Conservation (phyloP, 192 early-diverging fungal species). For the Umbelopsis ramanniana region DNA sequence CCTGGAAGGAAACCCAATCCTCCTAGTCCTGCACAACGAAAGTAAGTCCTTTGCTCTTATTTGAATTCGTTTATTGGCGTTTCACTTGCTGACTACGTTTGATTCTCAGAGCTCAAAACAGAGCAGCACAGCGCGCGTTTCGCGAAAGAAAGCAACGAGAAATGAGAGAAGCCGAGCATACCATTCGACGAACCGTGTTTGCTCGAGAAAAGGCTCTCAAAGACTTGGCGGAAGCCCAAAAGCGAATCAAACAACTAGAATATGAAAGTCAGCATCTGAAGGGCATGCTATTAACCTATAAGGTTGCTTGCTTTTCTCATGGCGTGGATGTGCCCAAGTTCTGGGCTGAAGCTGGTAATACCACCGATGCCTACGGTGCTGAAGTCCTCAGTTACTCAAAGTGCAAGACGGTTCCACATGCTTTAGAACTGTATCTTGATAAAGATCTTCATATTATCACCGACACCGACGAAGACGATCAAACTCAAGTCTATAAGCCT, state of each 20-base stretch:
- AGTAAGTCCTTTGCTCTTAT: no score
- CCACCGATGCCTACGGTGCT: neutral
- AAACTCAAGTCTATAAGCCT: slow-evolving; percentile 13
- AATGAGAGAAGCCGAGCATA: slow-evolving; percentile 72
- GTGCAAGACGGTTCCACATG: slow-evolving; percentile 15
- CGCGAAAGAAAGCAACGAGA: slow-evolving; percentile 84
- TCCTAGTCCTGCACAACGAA: slow-evolving; percentile 58
- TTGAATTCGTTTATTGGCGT: no score
- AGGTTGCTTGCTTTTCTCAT: slow-evolving; percentile 36
- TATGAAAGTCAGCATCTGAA: slow-evolving; percentile 53
- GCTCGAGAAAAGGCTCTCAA: slow-evolving; percentile 53
- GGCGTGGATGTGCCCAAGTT: slow-evolving; percentile 37
- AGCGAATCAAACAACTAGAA: slow-evolving; percentile 41
- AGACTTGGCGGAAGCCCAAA: slow-evolving; percentile 42
- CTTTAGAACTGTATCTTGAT: slow-evolving; percentile 27
- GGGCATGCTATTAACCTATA: slow-evolving; percentile 43
- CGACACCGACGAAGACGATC: neutral
- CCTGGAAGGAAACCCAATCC: slow-evolving; percentile 65
- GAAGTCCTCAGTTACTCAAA: slow-evolving; percentile 8
- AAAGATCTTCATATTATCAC: slow-evolving; percentile 13
- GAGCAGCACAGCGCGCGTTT: slow-evolving; percentile 89
- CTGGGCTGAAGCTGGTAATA: slow-evolving; percentile 28
- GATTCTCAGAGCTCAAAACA: slow-evolving; percentile 67
- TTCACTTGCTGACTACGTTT: neutral
- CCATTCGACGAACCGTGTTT: slow-evolving; percentile 67